Conservation (phyloP, 2,329 filamentous ascomycete genomes). For the Rhynchosporium agropyri region DNA sequence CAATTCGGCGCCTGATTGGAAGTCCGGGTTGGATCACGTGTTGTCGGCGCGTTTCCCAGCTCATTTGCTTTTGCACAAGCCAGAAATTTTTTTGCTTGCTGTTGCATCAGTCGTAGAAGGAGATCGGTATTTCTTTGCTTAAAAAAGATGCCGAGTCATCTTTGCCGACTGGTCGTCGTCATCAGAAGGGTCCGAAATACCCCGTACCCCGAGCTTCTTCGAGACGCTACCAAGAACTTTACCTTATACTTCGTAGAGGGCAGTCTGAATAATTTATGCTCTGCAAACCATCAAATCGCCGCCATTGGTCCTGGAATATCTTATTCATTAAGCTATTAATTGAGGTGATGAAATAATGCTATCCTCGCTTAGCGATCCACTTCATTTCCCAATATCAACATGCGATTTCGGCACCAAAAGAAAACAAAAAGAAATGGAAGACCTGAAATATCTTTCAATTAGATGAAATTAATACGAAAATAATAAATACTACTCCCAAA, state of each 20-base stretch:
- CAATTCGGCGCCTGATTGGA: conserved; percentile 16
- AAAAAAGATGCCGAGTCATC: not conserved
- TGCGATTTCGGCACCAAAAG: not conserved
- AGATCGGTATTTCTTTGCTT: not conserved
- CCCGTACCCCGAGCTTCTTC: not conserved
- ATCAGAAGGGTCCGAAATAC: conserved; percentile 2
- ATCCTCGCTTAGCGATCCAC: not conserved
- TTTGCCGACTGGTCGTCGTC: not conserved
- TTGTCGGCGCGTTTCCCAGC: conserved; percentile 17
- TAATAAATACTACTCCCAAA: not conserved
- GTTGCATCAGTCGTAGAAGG: not conserved
- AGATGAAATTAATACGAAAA: not conserved
- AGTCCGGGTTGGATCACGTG: conserved; percentile 16
- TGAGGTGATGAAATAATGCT: not conserved
- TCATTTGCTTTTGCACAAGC: not conserved
- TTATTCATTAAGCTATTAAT: too few species aligned
- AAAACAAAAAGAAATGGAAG: not conserved
- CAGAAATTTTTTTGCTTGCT: not conserved
- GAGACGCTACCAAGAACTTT: too few species aligned
- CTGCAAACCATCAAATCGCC: not conserved
- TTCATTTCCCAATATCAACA: not conserved
- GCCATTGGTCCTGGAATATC: not conserved
- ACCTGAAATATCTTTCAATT: not conserved
- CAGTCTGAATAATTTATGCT: not conserved
- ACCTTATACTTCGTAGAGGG: too few species aligned